Evolutionary conservation across 371 early-diverging fungal species (phyloP).

Genomic region (Zopfochytrium polystomum): DNA sequence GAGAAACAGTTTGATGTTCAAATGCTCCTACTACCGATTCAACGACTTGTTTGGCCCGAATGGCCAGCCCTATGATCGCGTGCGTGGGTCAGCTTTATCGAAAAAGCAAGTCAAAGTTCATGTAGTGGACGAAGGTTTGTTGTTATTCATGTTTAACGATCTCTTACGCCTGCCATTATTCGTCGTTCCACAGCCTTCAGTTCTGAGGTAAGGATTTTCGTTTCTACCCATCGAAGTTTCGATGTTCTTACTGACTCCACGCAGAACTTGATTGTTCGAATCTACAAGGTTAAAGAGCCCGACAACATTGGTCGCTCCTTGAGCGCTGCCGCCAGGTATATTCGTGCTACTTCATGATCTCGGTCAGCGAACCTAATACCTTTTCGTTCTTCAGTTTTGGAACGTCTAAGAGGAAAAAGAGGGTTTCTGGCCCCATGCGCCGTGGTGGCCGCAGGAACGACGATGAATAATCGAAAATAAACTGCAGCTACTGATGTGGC

Average conservation of each 20-base stretch:
- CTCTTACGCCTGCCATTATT: no score
- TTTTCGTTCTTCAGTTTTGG: conserved; percentile 21
- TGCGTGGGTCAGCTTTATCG: conserved; percentile 77
- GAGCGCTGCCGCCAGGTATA: conserved; percentile 58
- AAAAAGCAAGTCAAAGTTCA: conserved; percentile 73
- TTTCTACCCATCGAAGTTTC: neutral
- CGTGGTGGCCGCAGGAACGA: conserved; percentile 1
- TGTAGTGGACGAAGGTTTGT: conserved; percentile 89
- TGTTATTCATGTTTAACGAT: no score
- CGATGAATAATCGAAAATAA: conserved; percentile 5
- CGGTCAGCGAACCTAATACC: neutral
- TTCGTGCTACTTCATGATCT: neutral
- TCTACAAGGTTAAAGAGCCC: conserved; percentile 91
- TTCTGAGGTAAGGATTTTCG: conserved; percentile 16
- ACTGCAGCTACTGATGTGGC: no score
- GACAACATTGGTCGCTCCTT: conserved; percentile 86
- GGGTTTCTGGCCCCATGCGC: conserved; percentile 17
- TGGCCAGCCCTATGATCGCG: conserved; percentile 74
- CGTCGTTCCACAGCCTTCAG: no score
- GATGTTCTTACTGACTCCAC: conserved; percentile 24
- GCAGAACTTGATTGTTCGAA: conserved; percentile 93
- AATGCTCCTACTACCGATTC: conserved; percentile 94
- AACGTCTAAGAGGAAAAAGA: conserved; percentile 32
- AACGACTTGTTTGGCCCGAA: conserved; percentile 78
- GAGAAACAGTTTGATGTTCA: conserved; percentile 91